Conservation (phyloP, 2,329 filamentous ascomycete genomes). For the Exophiala sideris region DNA sequence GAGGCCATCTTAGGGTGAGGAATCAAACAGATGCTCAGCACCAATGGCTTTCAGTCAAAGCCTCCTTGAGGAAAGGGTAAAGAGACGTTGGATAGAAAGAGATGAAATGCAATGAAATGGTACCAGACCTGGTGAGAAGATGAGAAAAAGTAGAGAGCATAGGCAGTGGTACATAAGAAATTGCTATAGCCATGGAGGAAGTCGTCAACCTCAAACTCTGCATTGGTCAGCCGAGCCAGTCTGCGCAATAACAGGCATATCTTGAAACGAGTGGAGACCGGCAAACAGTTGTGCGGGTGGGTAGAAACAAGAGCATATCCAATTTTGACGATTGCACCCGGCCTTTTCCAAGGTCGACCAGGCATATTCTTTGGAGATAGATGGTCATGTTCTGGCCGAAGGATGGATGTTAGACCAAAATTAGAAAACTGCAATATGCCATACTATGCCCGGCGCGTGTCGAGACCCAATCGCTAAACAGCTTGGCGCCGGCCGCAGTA, state of each 20-base stretch:
- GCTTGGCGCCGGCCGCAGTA: slow-evolving; percentile 11
- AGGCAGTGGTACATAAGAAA: slow-evolving; percentile 6
- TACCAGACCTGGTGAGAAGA: slow-evolving; percentile 3
- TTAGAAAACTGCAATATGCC: slow-evolving; percentile 6
- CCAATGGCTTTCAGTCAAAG: not conserved
- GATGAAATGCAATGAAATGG: slow-evolving; percentile 1
- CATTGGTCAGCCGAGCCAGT: slow-evolving; percentile 14
- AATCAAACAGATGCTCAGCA: not conserved
- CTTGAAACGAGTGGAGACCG: slow-evolving; percentile 16
- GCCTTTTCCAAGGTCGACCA: not conserved
- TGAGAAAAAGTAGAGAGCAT: slow-evolving; percentile 1
- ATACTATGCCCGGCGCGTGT: slow-evolving; percentile 6
- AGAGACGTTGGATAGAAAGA: not conserved
- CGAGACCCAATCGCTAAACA: slow-evolving; percentile 11
- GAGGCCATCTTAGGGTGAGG: slow-evolving; percentile 11
- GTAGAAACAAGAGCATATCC: not conserved
- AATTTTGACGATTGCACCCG: slow-evolving; percentile 5
- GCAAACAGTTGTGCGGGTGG: slow-evolving; percentile 11
- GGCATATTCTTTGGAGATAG: not conserved
- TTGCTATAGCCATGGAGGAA: slow-evolving; percentile 7
- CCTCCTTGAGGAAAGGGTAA: not conserved
- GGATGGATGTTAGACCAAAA: slow-evolving; percentile 2
- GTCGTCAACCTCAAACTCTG: not conserved
- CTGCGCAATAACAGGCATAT: slow-evolving; percentile 3
- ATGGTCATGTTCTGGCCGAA: not conserved